Evolutionary conservation across 148 eudicot species (phyloP).

Genomic region (Rhododendron ferrugineum): DNA sequence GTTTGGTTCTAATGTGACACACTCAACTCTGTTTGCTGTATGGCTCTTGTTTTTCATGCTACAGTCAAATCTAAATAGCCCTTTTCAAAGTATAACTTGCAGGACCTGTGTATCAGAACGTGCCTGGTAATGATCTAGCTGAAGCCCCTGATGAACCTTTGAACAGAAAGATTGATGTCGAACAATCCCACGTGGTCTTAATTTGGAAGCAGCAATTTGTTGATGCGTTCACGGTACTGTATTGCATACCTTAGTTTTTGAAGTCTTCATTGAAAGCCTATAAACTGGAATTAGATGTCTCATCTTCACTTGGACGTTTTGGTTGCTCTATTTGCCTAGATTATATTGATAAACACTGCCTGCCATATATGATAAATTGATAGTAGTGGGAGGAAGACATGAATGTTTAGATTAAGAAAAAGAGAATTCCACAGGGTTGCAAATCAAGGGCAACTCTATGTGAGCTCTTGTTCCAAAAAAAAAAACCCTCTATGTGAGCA

Average conservation of each 20-base stretch:
- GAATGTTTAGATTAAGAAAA: not conserved
- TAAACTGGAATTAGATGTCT: not conserved
- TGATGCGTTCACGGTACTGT: conserved; percentile 65
- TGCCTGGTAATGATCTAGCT: conserved; percentile 36
- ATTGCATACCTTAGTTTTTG: not conserved
- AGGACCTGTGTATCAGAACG: conserved; percentile 42
- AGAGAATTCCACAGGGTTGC: not conserved
- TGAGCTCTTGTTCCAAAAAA: no score
- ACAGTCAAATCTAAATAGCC: conserved; percentile 2
- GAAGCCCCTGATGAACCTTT: conserved; percentile 28
- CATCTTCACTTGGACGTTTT: not conserved
- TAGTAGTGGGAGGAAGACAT: not conserved
- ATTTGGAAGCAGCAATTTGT: conserved; percentile 77
- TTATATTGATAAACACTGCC: not conserved
- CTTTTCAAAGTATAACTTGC: conserved; percentile 24
- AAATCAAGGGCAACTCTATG: not conserved
- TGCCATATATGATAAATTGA: not conserved
- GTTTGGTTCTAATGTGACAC: not conserved
- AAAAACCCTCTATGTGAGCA: not conserved
- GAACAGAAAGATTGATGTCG: conserved; percentile 10
- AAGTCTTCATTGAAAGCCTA: not conserved
- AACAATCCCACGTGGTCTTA: conserved; percentile 28
- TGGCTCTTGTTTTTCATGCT: not conserved
- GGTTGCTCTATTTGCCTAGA: not conserved
- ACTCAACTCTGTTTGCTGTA: not conserved